Percentiles rank a stretch among this genome's conserved stretches.
phyloP scores from a whole-genome alignment of 2,329 filamentous ascomycete genomes.

The Pseudogymnoascus sp. region DNA sequence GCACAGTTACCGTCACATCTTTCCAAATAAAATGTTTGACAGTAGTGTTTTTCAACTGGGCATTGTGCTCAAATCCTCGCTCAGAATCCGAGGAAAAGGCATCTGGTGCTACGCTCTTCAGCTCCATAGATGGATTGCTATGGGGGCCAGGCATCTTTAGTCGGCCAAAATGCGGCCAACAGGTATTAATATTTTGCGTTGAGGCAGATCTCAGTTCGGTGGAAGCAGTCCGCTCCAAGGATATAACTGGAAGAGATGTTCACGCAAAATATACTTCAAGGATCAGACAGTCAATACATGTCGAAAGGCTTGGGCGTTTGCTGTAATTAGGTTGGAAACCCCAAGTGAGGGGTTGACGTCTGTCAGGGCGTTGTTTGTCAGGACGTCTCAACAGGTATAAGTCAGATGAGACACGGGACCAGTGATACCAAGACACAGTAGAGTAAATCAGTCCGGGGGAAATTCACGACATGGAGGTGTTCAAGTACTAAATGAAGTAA shows the following conservation, averaged over 20 bases:
- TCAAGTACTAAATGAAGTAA: neutral
- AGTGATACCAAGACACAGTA: neutral
- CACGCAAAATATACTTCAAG: neutral
- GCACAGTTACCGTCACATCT: slow-evolving; percentile 61
- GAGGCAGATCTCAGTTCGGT: neutral
- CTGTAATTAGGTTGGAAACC: neutral
- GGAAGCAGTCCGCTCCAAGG: neutral
- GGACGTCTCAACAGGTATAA: neutral
- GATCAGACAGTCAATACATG: neutral
- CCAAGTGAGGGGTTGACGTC: neutral
- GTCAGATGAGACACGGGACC: neutral
- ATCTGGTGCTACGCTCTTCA: neutral
- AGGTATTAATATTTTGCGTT: neutral
- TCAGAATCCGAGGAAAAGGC: neutral
- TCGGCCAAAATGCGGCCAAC: neutral
- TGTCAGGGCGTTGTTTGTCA: neutral
- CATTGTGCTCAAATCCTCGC: slow-evolving; percentile 13
- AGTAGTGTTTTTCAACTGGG: slow-evolving; percentile 54
- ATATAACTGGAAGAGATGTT: neutral
- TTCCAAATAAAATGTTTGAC: slow-evolving; percentile 61
- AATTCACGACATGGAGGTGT: neutral
- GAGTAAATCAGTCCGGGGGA: neutral
- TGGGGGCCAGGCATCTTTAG: neutral
- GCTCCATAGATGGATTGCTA: neutral
- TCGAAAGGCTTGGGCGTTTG: neutral